Evolutionary conservation across 1,284 basidiomycete species (phyloP), one percentile per base, ranked within the genome.

Genomic region (Ceratobasidium sp.): DNA sequence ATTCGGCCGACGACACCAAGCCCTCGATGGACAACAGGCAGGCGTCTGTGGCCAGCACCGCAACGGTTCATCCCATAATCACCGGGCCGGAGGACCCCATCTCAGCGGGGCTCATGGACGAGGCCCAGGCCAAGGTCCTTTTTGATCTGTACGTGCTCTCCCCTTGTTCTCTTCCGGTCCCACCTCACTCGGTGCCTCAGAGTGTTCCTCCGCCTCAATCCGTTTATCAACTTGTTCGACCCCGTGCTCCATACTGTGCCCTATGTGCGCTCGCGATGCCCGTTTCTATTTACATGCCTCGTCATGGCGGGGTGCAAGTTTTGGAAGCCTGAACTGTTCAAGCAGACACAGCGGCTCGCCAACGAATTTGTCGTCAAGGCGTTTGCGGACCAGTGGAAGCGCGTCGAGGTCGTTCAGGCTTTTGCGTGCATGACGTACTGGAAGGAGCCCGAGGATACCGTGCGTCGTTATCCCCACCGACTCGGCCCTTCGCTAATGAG

Each of bases 221-320:
- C 90, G 14, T 94, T 92, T 80, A 87, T 94, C 81, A 92, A 92
- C 79, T 83, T 94, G 40, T 92, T 94, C 77, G 92, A 94, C 80
- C 89, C 90, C 40, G 83, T 86, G 42, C 81, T 94, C 42, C 92
- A 94, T 79, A 87, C 91, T 0, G 84, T 88, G 63, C 76, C 82
- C 46, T 92, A 92, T 78, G 87, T 94, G 76, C 90, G 92, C 75
- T 83, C 83, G 25, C 86, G 86, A 74, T 91, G 87, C 62, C 88
- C 90, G 0, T 89, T 94, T 77, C 83, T 95, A 66, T 94, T 93
- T 80, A 91, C 92, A 6, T 87, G 88, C 40, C 84, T 95, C 72
- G 83, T 94, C 77, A 90, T 92, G 85, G 91, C 89, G 18, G 90
- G 88, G 25, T 90, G 89, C 83, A 93, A 94, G 80, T 94, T 94